Conservation (phyloP, 768 basidiomycete species). For the Tulasnella sp. region DNA sequence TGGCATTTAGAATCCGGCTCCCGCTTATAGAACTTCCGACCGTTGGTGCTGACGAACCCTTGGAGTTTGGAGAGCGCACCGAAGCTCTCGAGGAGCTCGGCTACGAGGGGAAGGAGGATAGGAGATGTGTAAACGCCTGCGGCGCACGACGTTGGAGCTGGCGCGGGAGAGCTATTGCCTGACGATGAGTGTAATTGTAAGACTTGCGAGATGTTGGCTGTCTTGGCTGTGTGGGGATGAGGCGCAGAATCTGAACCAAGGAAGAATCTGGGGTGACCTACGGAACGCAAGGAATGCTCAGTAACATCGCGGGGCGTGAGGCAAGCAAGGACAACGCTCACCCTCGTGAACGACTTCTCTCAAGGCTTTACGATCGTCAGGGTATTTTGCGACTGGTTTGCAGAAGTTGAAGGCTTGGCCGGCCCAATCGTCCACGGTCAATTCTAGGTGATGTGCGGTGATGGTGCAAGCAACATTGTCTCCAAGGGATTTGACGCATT, state of each 20-base stretch:
- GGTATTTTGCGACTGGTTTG: constrained; percentile 96
- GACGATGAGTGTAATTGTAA: too few species aligned
- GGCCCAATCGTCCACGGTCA: constrained; percentile 95
- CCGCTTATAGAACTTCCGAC: constrained; percentile 65
- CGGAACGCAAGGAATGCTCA: constrained; percentile 5
- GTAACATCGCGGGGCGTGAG: not conserved
- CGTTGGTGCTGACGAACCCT: constrained; percentile 68
- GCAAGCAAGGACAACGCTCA: constrained; percentile 23
- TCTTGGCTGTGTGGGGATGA: constrained; percentile 61
- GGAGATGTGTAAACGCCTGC: constrained; percentile 95
- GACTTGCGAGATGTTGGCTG: constrained; percentile 37
- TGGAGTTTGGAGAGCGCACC: constrained; percentile 73
- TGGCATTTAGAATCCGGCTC: constrained; percentile 14
- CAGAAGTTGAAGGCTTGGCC: constrained; percentile 94
- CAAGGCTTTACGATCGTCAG: constrained; percentile 78
- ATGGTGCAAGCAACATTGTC: constrained; percentile 90
- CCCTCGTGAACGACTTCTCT: constrained; percentile 67
- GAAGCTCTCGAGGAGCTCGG: constrained; percentile 79
- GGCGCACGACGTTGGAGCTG: constrained; percentile 61
- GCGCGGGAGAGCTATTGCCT: too few species aligned
- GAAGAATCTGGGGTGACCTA: constrained; percentile 92
- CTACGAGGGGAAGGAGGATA: constrained; percentile 80
- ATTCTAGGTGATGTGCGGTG: constrained; percentile 88
- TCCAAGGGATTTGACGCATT: constrained; percentile 67
- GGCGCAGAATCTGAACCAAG: constrained; percentile 95